Conservation (phyloP, 495 filamentous ascomycete genomes). For the Neurospora sp. region DNA sequence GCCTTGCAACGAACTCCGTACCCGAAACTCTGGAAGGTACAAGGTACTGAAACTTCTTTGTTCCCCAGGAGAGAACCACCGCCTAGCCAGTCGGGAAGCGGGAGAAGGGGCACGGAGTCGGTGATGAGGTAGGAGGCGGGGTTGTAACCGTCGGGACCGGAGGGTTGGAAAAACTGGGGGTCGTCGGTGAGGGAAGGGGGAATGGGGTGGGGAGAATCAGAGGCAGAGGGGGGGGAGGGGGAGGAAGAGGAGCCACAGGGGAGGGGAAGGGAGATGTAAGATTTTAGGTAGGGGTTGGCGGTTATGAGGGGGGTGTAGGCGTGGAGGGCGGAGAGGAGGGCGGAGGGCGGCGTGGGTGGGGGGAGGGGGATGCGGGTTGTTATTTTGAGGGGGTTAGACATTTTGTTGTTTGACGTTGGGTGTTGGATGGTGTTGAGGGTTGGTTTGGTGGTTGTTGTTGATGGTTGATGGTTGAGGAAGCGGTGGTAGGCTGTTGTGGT, state of each 20-base stretch:
- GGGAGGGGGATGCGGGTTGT: conserved; percentile 29
- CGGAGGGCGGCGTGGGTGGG: conserved; percentile 11
- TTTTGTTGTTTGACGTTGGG: not conserved
- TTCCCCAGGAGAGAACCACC: conserved; percentile 14
- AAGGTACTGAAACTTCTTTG: conserved; percentile 22
- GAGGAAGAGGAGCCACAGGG: conserved; percentile 9
- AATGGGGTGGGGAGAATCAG: conserved; percentile 9
- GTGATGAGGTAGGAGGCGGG: conserved; percentile 21
- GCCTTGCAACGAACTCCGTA: conserved; percentile 23
- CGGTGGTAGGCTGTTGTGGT: not conserved
- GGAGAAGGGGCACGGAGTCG: conserved; percentile 30
- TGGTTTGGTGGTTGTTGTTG: not conserved
- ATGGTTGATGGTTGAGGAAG: not conserved
- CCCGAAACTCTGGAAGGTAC: conserved; percentile 23
- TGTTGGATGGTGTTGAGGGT: not conserved
- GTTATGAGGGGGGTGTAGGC: conserved; percentile 26
- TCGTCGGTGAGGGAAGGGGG: conserved; percentile 15
- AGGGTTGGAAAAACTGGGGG: conserved; percentile 20
- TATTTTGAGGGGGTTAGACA: conserved; percentile 13
- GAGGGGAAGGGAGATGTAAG: conserved; percentile 19
- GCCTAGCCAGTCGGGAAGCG: conserved; percentile 7
- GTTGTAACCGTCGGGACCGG: conserved; percentile 8
- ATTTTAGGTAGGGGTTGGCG: conserved; percentile 21
- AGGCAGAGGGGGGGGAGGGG: conserved; percentile 18
- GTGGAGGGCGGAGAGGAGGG: conserved; percentile 21